phyloP scores from a whole-genome alignment of 2,329 filamentous ascomycete species.

The Cyphellophora europaea region DNA sequence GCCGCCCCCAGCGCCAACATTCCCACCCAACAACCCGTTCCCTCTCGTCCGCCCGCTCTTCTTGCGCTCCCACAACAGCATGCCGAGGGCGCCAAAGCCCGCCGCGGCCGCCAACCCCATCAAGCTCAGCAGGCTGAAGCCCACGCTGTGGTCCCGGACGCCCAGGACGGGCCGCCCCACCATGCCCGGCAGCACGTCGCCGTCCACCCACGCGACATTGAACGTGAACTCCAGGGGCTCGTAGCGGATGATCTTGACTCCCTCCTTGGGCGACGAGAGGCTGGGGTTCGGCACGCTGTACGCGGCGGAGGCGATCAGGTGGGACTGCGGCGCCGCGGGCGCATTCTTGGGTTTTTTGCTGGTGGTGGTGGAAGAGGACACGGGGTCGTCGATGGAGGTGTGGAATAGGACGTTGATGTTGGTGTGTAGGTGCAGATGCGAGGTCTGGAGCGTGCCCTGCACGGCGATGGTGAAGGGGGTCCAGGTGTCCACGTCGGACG shows the following conservation, averaged over 20 bases:
- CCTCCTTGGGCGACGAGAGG: conserved; percentile 38
- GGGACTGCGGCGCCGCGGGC: conserved; percentile 46
- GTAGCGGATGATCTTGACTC: conserved; percentile 68
- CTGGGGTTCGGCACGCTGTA: conserved; percentile 60
- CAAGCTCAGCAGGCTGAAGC: conserved; percentile 18
- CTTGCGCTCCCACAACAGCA: conserved; percentile 18
- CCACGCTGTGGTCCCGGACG: conserved; percentile 17
- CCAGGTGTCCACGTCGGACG: conserved; percentile 40
- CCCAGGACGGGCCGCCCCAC: conserved; percentile 15
- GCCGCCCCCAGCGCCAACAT: conserved; percentile 2
- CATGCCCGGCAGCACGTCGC: conserved; percentile 22
- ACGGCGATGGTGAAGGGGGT: conserved; percentile 83
- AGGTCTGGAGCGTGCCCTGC: conserved; percentile 77
- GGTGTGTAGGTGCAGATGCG: conserved; percentile 83
- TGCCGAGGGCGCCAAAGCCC: conserved; percentile 17
- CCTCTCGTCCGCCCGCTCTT: conserved; percentile 16
- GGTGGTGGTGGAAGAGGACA: no score
- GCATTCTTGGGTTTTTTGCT: conserved; percentile 26
- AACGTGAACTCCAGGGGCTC: conserved; percentile 73
- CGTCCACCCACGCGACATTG: conserved; percentile 63
- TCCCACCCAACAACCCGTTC: conserved; percentile 16
- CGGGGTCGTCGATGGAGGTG: conserved; percentile 20
- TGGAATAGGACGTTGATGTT: conserved; percentile 85
- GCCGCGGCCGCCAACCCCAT: conserved; percentile 18
- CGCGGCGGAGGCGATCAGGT: conserved; percentile 76